Conservation (phyloP, 805 yeast species). For the Yarrowia sp. region DNA sequence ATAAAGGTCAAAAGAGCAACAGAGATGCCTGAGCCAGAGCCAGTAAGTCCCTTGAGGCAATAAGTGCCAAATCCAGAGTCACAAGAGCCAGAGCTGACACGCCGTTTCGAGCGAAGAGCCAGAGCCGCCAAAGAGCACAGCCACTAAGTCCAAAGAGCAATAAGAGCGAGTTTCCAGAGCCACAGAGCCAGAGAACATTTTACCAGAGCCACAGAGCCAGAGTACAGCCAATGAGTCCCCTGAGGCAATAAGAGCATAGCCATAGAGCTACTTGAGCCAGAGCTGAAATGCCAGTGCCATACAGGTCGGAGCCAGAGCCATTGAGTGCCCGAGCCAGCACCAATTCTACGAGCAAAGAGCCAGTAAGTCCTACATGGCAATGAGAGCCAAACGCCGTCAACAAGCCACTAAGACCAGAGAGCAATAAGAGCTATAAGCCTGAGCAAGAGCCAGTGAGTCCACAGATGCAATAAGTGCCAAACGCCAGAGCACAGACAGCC, state of each 20-base stretch:
- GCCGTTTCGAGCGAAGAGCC: too few species aligned
- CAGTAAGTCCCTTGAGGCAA: background rate
- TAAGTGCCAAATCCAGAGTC: background rate
- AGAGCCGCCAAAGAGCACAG: too few species aligned
- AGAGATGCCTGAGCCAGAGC: background rate
- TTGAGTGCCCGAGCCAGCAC: background rate
- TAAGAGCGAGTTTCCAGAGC: background rate
- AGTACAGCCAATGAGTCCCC: background rate
- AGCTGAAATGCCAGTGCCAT: background rate
- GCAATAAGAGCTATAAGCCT: background rate
- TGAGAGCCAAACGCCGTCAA: too few species aligned
- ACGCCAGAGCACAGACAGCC: too few species aligned
- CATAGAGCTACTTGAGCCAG: background rate
- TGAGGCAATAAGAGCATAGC: background rate
- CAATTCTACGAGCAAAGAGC: background rate
- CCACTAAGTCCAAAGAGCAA: constrained; percentile 5
- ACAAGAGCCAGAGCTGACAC: background rate
- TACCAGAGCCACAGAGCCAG: background rate
- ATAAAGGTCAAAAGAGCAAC: background rate
- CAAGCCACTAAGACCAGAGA: background rate
- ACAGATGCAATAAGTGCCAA: background rate
- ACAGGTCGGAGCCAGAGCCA: background rate
- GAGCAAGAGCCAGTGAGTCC: background rate
- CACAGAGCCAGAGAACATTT: too few species aligned
- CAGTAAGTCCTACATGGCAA: background rate